Conservation (phyloP, 805 yeast genomes). For the Pichia nanzhaoensis region DNA sequence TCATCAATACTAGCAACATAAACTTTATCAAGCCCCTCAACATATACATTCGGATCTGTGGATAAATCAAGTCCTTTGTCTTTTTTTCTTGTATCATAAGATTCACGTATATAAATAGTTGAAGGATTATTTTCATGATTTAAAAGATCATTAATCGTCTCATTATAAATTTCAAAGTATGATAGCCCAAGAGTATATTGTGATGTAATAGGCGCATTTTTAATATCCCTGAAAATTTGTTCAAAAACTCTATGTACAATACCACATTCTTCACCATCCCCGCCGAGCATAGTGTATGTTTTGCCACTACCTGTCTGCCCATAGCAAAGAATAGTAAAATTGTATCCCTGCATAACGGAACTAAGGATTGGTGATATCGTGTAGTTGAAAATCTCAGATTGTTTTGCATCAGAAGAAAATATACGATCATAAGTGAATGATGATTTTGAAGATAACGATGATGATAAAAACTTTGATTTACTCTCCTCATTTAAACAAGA, state of each 20-base stretch:
- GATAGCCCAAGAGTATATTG: conserved; percentile 47
- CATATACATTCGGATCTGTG: conserved; percentile 38
- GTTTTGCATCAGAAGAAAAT: conserved; percentile 46
- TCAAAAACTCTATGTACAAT: conserved; percentile 68
- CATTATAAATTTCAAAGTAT: conserved; percentile 78
- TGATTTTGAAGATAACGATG: too few relatives aligned
- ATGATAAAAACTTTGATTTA: too few relatives aligned
- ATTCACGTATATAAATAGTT: conserved; percentile 54
- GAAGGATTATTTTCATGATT: conserved; percentile 29
- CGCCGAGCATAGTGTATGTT: conserved; percentile 75
- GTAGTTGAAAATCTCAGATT: conserved; percentile 51
- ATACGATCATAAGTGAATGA: conserved; percentile 60
- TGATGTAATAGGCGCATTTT: conserved; percentile 4
- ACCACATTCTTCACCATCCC: conserved; percentile 41
- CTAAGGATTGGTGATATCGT: conserved; percentile 57
- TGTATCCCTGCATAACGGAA: conserved; percentile 61
- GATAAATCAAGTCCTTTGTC: conserved; percentile 31
- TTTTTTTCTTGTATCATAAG: conserved; percentile 34
- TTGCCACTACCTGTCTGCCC: conserved; percentile 89
- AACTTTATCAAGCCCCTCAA: conserved; percentile 59
- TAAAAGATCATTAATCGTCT: conserved; percentile 64
- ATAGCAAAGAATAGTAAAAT: conserved; percentile 39
- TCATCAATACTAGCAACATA: conserved; percentile 56
- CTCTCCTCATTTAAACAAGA: too few relatives aligned
- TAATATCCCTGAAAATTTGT: conserved; percentile 51